Percentiles rank a stretch among this genome's conserved stretches.
These are phyloP conservation scores for Suillus lakei DNA, from an alignment of 768 basidiomycete genomes.

Conservation along the genomic window DNA sequence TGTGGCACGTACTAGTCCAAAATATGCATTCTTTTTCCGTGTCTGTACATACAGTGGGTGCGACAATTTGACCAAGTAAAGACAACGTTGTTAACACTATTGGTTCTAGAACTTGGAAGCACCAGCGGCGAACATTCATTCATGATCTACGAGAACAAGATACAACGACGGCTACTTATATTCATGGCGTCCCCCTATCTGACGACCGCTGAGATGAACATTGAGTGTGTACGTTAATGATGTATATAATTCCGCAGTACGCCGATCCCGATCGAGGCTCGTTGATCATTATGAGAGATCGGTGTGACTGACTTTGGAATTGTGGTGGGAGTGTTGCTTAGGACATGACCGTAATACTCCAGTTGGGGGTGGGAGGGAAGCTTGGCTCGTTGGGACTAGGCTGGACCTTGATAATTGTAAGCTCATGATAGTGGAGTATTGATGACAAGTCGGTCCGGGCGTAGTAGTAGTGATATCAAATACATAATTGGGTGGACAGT, in stretches of 20 bases:
- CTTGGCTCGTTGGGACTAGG: neutral
- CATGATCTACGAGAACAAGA: neutral
- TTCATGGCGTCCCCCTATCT: neutral
- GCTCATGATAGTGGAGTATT: neutral
- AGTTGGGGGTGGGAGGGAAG: neutral
- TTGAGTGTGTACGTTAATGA: neutral
- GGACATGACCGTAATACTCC: neutral
- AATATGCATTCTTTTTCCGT: neutral
- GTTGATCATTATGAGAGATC: neutral
- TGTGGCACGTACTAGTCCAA: neutral
- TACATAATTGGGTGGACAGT: neutral
- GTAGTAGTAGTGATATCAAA: neutral
- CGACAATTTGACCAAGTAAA: neutral
- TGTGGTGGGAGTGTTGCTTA: neutral
- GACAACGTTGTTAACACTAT: neutral
- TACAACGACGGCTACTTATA: neutral
- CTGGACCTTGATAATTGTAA: neutral
- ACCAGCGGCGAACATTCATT: neutral
- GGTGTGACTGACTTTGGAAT: neutral
- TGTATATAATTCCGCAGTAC: neutral
- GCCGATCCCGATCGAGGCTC: neutral
- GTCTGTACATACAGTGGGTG: neutral
- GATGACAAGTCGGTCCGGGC: neutral
- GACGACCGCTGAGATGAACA: neutral
- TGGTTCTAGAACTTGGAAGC: neutral